Conservation (phyloP, 495 filamentous ascomycete species). For the Astrothelium subdiscretum region DNA sequence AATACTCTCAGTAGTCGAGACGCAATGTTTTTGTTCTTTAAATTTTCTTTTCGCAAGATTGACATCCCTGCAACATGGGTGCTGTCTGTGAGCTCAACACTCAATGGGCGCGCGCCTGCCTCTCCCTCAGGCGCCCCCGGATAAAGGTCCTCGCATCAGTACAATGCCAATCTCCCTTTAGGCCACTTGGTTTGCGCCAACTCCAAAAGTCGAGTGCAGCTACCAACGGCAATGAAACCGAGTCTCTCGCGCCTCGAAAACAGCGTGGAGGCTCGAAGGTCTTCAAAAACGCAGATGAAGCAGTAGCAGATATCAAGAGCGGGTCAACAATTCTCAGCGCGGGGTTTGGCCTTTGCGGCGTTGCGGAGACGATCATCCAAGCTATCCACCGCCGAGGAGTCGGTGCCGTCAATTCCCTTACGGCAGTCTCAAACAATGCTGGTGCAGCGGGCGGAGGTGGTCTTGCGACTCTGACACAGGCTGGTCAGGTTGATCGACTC, state of each 20-base stretch:
- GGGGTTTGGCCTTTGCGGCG: slow-evolving; percentile 51
- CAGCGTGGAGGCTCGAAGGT: slow-evolving; percentile 39
- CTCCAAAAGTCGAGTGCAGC: background rate
- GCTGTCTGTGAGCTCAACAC: background rate
- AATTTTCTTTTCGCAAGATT: no score
- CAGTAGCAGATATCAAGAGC: slow-evolving; percentile 46
- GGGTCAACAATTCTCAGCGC: slow-evolving; percentile 47
- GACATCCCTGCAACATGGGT: no score
- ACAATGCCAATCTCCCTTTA: background rate
- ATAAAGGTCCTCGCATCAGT: background rate
- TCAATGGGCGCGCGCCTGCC: background rate
- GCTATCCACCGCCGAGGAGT: slow-evolving; percentile 23
- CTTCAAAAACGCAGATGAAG: slow-evolving; percentile 46
- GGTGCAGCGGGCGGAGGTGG: slow-evolving; percentile 44
- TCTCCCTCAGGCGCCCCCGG: background rate
- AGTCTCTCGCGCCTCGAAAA: slow-evolving; percentile 17
- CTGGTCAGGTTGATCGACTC: slow-evolving; percentile 46
- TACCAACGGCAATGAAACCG: background rate
- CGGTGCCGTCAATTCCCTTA: slow-evolving; percentile 32
- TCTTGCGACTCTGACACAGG: slow-evolving; percentile 39
- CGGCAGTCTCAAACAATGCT: slow-evolving; percentile 56
- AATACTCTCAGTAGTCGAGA: no score
- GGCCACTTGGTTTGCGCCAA: background rate
- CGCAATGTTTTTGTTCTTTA: no score
- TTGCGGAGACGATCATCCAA: slow-evolving; percentile 29